These are phyloP conservation scores for Handroanthus guayacan DNA, from an alignment of 257 asterid genomes.

Conservation along the genomic window DNA sequence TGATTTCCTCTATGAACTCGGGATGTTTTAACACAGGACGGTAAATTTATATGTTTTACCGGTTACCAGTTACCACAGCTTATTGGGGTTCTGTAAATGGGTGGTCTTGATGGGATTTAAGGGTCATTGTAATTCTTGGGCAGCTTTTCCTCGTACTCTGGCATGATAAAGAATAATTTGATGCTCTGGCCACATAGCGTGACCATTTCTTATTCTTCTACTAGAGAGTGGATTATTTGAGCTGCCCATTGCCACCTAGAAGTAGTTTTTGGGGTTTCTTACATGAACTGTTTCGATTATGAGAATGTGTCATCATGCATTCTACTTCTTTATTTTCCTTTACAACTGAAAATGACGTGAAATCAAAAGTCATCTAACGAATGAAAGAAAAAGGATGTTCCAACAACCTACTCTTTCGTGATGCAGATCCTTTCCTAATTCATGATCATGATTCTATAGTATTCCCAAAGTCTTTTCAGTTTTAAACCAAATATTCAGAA, in stretches of 20 bases:
- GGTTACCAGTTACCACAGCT: background rate
- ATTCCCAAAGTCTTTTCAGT: background rate
- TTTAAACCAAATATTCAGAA: background rate
- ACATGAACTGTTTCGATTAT: background rate
- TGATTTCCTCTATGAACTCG: background rate
- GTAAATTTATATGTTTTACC: too few relatives aligned
- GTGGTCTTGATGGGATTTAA: slow-evolving; percentile 1
- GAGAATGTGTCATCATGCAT: background rate
- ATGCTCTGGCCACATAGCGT: background rate
- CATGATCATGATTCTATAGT: background rate
- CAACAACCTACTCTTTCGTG: too few relatives aligned
- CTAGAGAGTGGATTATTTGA: background rate
- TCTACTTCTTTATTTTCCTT: background rate
- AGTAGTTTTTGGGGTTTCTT: background rate
- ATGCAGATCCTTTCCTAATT: background rate
- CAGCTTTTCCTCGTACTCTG: background rate
- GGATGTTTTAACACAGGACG: background rate
- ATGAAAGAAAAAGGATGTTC: too few relatives aligned
- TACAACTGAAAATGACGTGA: background rate
- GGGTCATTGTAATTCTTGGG: background rate
- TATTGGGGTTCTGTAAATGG: background rate
- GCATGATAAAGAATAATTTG: background rate
- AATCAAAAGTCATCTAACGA: too few relatives aligned
- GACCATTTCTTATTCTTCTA: background rate
- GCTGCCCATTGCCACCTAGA: background rate